phyloP scores from a whole-genome alignment of 139 green algal species.

The Coelastrella sp. region DNA sequence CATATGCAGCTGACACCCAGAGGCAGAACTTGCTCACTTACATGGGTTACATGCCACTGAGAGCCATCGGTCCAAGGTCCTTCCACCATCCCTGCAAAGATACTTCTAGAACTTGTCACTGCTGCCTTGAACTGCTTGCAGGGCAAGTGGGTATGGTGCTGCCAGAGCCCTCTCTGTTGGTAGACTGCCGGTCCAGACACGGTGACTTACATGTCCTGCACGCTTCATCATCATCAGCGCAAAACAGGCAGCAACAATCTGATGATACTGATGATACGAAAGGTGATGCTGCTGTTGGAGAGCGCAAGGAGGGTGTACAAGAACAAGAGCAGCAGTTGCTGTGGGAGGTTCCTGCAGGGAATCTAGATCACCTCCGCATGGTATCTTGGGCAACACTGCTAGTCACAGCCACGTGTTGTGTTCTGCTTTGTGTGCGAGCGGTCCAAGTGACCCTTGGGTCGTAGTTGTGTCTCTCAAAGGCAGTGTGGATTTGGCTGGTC shows the following conservation, averaged over 20 bases:
- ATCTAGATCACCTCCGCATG: background rate
- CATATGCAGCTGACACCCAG: too few relatives aligned
- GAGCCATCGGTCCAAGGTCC: too few relatives aligned
- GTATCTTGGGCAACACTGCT: constrained; percentile 34
- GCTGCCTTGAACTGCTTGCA: background rate
- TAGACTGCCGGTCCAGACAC: background rate
- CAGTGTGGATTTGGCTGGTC: background rate
- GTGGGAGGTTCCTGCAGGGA: constrained; percentile 5
- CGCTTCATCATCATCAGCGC: constrained; percentile 18
- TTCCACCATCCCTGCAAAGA: background rate
- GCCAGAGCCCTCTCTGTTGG: constrained; percentile 10
- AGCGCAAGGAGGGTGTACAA: too few relatives aligned
- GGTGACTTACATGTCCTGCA: background rate
- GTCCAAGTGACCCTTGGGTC: background rate
- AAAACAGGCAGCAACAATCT: background rate
- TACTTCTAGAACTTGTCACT: background rate
- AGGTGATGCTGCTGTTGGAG: constrained; percentile 1
- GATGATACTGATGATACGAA: too few relatives aligned
- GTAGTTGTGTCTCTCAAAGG: background rate
- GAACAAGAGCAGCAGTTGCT: background rate
- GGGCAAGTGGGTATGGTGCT: background rate
- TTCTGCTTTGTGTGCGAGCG: background rate
- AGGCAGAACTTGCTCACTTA: too few relatives aligned
- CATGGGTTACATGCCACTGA: too few relatives aligned
- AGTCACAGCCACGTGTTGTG: constrained; percentile 2